phyloP scores from a whole-genome alignment of 306 rosid species.

The Quercus ilex region DNA sequence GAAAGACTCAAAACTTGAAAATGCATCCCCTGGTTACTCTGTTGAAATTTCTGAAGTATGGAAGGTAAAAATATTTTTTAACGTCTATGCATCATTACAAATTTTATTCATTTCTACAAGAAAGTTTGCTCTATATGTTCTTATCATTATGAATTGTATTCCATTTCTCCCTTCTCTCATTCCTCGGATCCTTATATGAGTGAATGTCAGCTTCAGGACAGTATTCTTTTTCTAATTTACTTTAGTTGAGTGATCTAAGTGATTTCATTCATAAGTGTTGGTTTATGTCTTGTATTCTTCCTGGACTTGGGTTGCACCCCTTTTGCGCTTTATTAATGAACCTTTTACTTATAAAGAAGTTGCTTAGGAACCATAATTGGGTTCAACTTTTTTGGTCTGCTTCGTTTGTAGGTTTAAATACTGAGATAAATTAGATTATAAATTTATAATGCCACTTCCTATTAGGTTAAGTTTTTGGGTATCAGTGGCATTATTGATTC shows the following conservation, averaged over 20 bases:
- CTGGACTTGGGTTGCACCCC: no score
- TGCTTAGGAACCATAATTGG: not conserved
- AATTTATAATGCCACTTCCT: not conserved
- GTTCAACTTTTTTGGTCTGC: not conserved
- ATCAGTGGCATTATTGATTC: not conserved
- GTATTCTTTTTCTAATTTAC: no score
- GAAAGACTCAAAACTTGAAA: conserved; percentile 31
- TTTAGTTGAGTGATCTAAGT: no score
- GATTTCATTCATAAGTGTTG: no score
- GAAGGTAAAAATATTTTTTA: conserved; percentile 47
- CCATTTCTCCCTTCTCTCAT: no score
- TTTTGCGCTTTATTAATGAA: no score
- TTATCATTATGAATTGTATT: not conserved
- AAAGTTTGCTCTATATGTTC: not conserved
- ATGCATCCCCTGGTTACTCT: conserved; percentile 23
- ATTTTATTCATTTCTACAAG: not conserved
- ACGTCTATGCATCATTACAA: not conserved
- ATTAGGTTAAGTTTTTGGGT: not conserved
- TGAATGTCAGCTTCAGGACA: no score
- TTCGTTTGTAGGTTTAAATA: not conserved
- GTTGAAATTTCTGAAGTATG: conserved; percentile 34
- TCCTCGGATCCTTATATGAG: no score
- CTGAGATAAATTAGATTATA: not conserved
- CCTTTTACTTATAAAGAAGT: not conserved
- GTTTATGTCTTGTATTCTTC: no score